A percentile compares a stretch with the other conserved stretches of the same genome.
Evolutionary conservation across 345 rosid species (phyloP).

Genomic region (Heritiera littoralis): DNA sequence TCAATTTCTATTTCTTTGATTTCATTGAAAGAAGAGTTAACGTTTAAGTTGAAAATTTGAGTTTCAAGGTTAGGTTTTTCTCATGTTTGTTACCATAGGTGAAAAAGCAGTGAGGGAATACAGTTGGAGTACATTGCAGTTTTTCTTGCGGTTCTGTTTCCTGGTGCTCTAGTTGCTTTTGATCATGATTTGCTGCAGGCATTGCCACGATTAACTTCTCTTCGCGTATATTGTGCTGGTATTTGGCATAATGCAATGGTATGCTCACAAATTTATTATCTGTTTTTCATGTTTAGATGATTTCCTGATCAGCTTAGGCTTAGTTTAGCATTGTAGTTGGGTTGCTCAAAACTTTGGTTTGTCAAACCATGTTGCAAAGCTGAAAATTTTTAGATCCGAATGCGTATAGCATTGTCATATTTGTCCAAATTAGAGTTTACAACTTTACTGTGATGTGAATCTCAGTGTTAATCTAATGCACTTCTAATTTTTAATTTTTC

Average conservation of each 20-base stretch:
- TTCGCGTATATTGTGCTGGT: slow-evolving; percentile 87
- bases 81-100: slow-evolving; percentile 46
- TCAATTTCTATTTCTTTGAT: slow-evolving; percentile 29
- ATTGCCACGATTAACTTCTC: slow-evolving; percentile 51
- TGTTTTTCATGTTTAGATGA: background rate
- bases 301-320: background rate
- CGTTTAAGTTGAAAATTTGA: background rate
- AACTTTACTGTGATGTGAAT: background rate
- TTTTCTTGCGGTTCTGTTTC: slow-evolving; percentile 78
- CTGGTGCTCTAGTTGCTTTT: slow-evolving; percentile 92
- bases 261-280: slow-evolving; percentile 18
- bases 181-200: slow-evolving; percentile 58
- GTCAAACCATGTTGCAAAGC: background rate
- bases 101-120: slow-evolving; percentile 81
- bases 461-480: background rate
- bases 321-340: background rate
- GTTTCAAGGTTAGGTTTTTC: slow-evolving; percentile 12
- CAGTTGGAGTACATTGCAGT: slow-evolving; percentile 78
- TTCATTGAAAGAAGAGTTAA: background rate
- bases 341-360: background rate
- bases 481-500: slow-evolving; percentile 15
- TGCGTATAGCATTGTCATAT: background rate
- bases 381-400: background rate
- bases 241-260: slow-evolving; percentile 98
- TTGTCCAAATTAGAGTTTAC: background rate